Base-by-base conservation (phyloP, 139 green algal species). In the Zygnema circumcarinatum region DNA sequence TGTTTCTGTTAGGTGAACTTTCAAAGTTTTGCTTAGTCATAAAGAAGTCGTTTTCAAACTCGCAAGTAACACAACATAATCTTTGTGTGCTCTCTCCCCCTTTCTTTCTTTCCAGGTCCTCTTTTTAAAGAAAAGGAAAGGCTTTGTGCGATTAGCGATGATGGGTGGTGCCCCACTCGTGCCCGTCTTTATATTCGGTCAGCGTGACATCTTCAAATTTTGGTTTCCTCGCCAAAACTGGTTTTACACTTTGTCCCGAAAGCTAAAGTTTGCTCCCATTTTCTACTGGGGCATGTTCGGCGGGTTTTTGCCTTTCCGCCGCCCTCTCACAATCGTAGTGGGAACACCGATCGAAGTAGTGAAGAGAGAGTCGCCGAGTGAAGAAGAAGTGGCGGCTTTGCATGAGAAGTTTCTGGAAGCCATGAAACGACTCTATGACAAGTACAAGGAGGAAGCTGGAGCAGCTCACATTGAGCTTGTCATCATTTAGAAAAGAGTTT, bases 171-270 rank as follows among this genome's bases (percentile, higher is more conserved):
- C 89, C 35, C 86, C 92, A 0, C 54, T 98, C 0, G 86, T 98
- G 35, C 96, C 96, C 1, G 93, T 94, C 7, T 98, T 96, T 91
- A 91, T 91, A 0, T 98, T 98, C 81, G 96, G 95, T 29, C 96
- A 98, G 0, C 39, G 52, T 29, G 75, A 93, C 0, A 84, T 92
- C 0, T 98, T 95, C 92, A 87, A 38, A 29, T 90, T 39, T 35
- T 90, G 85, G 85, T 42, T 53, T 32, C 85, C 85, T 11, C 25
- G n/a, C 16, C 36, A 67, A 35, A n/a, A 81, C 1, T 90, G 83
- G 80, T 81, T 83, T 73, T 31, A 79, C 20, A 39, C 1, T 3
- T 3, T 90, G n/a, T 87, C 85, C 39, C 69, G 53, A n/a, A 40
- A 32, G 7, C 25, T 90, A 11, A 38, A 42, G 7, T 90, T 87